Percentiles rank a stretch among this genome's conserved stretches.
These are phyloP conservation scores for Simplicillium sp. DNA, from an alignment of 2,329 filamentous ascomycete species.

Conservation along the genomic window DNA sequence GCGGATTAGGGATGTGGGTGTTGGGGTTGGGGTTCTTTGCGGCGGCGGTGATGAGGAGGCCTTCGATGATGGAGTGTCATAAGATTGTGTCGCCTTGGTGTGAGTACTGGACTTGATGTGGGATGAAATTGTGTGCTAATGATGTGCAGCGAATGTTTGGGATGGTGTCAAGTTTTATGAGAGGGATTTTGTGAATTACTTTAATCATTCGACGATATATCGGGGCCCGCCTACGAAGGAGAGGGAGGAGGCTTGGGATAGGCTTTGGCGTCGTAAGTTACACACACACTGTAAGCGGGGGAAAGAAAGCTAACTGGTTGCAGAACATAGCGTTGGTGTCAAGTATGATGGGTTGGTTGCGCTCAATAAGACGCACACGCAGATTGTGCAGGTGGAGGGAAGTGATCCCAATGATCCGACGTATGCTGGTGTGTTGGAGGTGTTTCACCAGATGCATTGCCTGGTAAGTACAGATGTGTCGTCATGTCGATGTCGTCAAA, in stretches of 20 bases:
- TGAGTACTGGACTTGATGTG: neutral
- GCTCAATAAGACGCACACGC: constrained; percentile 2
- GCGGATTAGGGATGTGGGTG: too few relatives aligned
- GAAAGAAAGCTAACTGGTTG: neutral
- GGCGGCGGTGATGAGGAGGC: constrained; percentile 17
- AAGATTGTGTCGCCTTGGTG: constrained; percentile 13
- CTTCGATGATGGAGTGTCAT: constrained; percentile 22
- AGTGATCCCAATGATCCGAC: constrained; percentile 1
- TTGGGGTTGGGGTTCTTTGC: neutral
- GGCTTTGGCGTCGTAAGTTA: constrained; percentile 4
- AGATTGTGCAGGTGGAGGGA: neutral
- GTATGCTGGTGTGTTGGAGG: constrained; percentile 7
- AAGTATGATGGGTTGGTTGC: neutral
- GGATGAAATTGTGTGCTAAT: too few relatives aligned
- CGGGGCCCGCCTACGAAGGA: constrained; percentile 2
- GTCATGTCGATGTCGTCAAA: too few relatives aligned
- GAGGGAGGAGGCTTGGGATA: constrained; percentile 3
- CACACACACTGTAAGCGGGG: neutral
- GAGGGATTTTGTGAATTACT: constrained; percentile 2
- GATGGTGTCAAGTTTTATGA: constrained; percentile 1
- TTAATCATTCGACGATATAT: constrained; percentile 2
- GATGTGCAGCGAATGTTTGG: neutral
- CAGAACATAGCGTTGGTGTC: constrained; percentile 3
- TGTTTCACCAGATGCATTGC: constrained; percentile 10
- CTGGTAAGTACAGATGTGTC: constrained; percentile 4